These are phyloP conservation scores for Pyracantha coccinea DNA, from an alignment of 331 rosid species.

Conservation along the genomic window DNA sequence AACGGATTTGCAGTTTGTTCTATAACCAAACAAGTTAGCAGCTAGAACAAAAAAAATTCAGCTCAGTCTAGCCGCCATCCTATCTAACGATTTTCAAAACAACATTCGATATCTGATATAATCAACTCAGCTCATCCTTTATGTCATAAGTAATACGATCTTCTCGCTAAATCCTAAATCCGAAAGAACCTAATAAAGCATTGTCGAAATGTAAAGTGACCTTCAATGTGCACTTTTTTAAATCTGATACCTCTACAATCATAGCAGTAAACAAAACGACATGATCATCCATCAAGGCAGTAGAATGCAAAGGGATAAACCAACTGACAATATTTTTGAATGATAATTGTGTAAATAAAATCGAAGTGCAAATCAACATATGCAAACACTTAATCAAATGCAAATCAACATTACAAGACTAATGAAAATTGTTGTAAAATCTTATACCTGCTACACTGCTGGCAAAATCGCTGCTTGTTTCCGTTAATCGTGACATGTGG, in stretches of 20 bases:
- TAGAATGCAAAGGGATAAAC: neutral
- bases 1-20: neutral
- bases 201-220: neutral
- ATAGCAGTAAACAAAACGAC: neutral
- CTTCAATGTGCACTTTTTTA: neutral
- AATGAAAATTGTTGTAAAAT: neutral
- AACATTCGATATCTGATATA: neutral
- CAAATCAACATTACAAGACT: neutral
- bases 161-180: neutral
- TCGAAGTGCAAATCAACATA: neutral
- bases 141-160: neutral
- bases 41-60: neutral
- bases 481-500: conserved; percentile 75
- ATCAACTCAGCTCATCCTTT: neutral
- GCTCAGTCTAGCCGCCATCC: neutral
- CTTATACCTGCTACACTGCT: conserved; percentile 89
- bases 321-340: neutral
- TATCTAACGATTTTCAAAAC: neutral
- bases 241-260: neutral
- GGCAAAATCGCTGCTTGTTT: conserved; percentile 86
- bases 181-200: neutral
- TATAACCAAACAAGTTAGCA: neutral
- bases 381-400: neutral
- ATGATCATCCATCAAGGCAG: neutral
- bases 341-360: neutral